A percentile compares a stretch with the other conserved stretches of the same genome.
These are phyloP conservation scores for Syzygium syzygioides DNA, from an alignment of 441 rosid genomes.

Conservation along the genomic window DNA sequence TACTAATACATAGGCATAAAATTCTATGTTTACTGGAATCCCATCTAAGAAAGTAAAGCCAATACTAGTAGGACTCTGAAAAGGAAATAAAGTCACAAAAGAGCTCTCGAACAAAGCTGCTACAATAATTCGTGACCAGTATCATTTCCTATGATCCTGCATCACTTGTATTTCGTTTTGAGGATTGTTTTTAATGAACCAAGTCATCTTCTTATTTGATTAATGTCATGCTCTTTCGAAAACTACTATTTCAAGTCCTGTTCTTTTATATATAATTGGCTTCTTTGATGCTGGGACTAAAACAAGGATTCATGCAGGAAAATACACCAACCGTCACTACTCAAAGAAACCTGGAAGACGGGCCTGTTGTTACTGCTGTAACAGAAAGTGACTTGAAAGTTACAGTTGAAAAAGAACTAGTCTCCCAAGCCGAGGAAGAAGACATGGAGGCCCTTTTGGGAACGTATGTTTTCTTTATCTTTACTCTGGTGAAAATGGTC, in stretches of 20 bases:
- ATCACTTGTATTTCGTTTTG: neutral
- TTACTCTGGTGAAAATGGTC: slow-evolving; percentile 5
- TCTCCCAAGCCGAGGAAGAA: slow-evolving; percentile 98
- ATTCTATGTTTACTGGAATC: neutral
- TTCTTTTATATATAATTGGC: neutral
- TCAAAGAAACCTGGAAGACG: slow-evolving; percentile 56
- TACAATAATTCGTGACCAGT: neutral
- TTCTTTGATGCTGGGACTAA: neutral
- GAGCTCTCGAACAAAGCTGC: neutral
- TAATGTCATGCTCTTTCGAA: neutral
- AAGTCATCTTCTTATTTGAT: neutral
- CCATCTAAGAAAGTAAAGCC: neutral
- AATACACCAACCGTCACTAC: slow-evolving; percentile 65
- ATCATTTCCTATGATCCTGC: neutral
- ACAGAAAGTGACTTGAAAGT: slow-evolving; percentile 76
- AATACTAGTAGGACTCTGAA: neutral
- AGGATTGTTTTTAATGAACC: neutral
- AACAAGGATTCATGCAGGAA: slow-evolving; percentile 40
- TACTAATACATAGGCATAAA: neutral
- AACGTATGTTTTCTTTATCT: slow-evolving; percentile 51
- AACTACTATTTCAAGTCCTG: neutral
- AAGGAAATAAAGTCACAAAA: neutral
- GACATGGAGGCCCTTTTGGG: slow-evolving; percentile 97
- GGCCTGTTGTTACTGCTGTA: slow-evolving; percentile 52
- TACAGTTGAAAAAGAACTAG: slow-evolving; percentile 89